Base-by-base conservation (phyloP, 2,329 filamentous ascomycete species). In the Lasiodiplodia citricola region DNA sequence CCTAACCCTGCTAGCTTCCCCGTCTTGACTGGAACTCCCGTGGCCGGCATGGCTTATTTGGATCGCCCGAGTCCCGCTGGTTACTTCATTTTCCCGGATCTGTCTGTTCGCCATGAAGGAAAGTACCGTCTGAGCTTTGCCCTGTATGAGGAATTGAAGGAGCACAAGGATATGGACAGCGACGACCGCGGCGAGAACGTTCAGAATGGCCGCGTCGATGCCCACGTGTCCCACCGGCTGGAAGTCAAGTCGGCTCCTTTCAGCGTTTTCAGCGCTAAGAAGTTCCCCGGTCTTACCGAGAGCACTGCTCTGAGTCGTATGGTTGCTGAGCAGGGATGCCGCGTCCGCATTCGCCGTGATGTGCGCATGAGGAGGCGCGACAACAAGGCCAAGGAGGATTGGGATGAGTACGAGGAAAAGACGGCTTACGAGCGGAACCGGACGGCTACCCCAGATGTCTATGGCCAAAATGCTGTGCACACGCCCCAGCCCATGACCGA, bases 71-170 rank as follows among this genome's bases (percentile, higher is more conserved):
- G 79, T 2, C 88, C 87, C 23, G 89, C 89, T 18, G 96, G 94
- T 67, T 99, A 98, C 80, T 99, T 99, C 81, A 92, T 99, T 79
- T 99, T 99, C 79, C 96, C 96, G 3, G 96, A 99, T 80, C 85
- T 98, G 35, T 97, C 95, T 0, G 95, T 99, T 58, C 91, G 96
- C 68, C 95, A 99, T 76, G 96, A 99, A 80, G 96, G 96, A 71
- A 90, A 91, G 73, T 99, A 97, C 80, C 87, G 91, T n/a, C 83
- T 99, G 67, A 92, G 90, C 71, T 98, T 99, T 82, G 94, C 93
- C 75, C 84, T 99, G 41, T 98, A 96, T 75, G 96, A 99, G 83
- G 92, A 97, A 78, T 90, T 94, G 77, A 97, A 97, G 85, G 91
- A 96, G 68, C 83, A 87, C 69, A 90, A 91, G 79, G 94, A 97